Evolutionary conservation across 176 grass and related monocot species (phyloP).

Genomic region (Themeda triandra): DNA sequence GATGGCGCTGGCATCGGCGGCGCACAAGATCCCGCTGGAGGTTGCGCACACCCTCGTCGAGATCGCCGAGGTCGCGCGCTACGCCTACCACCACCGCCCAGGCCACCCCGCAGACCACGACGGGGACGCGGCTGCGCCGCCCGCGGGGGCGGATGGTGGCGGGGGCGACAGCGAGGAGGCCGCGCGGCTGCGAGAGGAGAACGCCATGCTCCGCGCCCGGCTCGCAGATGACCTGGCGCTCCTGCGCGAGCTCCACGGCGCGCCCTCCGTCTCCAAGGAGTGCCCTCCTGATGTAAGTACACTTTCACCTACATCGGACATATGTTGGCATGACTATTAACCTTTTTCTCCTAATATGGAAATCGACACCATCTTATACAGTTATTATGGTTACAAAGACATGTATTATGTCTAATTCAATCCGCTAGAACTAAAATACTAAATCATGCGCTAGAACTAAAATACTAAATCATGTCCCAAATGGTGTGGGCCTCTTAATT

Average conservation of each 20-base stretch:
- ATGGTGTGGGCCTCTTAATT: no score
- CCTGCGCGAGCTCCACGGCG: constrained; percentile 60
- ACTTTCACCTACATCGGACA: not conserved
- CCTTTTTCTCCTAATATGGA: not conserved
- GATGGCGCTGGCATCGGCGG: constrained; percentile 32
- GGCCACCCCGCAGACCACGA: constrained; percentile 16
- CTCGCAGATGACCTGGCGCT: constrained; percentile 65
- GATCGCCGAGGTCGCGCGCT: constrained; percentile 76
- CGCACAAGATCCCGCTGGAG: constrained; percentile 68
- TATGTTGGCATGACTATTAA: not conserved
- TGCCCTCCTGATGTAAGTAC: constrained; percentile 79
- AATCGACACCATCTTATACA: not conserved
- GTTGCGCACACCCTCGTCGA: constrained; percentile 73
- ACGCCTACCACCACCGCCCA: constrained; percentile 61
- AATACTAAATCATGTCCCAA: no score
- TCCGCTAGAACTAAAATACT: no score
- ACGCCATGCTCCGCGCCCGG: constrained; percentile 60
- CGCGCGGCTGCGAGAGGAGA: constrained; percentile 54
- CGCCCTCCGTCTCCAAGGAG: constrained; percentile 55
- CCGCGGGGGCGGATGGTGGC: not conserved
- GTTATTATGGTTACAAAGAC: not conserved
- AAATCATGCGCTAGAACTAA: no score
- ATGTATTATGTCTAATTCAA: no score
- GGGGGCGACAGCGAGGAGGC: constrained; percentile 28
- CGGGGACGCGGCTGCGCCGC: not conserved